Percentiles rank a stretch among this genome's conserved stretches.
Conservation (phyloP, 305 asterid species). For the Fraxinus angustifolia region DNA sequence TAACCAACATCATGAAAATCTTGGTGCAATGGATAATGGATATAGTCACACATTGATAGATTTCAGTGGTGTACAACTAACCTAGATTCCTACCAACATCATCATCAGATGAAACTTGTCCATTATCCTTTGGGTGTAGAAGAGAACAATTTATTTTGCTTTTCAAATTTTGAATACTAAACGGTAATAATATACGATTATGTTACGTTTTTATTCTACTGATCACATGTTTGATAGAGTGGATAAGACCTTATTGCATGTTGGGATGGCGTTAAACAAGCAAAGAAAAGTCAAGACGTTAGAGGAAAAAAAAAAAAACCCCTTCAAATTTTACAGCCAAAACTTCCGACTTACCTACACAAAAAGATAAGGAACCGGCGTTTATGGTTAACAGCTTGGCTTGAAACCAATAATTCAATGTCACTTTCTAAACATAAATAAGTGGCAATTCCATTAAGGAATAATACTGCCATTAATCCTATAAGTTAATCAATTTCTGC, state of each 20-base stretch:
- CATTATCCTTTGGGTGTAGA: background rate
- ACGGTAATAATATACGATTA: background rate
- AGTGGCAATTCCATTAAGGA: background rate
- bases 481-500: background rate
- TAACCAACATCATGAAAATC: background rate
- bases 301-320: no score
- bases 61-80: background rate
- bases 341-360: background rate
- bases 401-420: background rate
- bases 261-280: background rate
- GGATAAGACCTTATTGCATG: background rate
- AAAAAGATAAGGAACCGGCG: background rate
- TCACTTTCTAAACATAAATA: background rate
- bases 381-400: constrained; percentile 5
- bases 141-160: background rate
- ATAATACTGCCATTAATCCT: background rate
- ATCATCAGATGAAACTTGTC: background rate
- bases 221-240: background rate
- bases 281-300: background rate
- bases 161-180: background rate
- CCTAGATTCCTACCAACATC: background rate
- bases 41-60: background rate
- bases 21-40: background rate
- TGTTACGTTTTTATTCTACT: background rate
- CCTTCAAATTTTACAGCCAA: background rate